Evolutionary conservation across 495 filamentous ascomycete species (phyloP), one percentile per base, ranked within the genome.

Genomic region (Daldinia vernicosa): DNA sequence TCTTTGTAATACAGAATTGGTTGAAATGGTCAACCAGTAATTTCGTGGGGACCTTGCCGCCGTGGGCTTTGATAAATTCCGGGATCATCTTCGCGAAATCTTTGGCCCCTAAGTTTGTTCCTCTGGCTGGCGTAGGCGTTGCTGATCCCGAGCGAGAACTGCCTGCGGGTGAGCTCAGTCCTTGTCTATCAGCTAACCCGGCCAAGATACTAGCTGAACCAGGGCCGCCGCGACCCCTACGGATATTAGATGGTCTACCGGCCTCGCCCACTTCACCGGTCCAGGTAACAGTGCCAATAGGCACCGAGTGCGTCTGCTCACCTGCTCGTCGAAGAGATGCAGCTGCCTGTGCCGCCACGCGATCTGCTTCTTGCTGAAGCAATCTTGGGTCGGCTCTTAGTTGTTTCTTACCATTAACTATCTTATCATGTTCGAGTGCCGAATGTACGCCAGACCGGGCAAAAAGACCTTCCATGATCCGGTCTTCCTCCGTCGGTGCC

Each of bases 241-340:
- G 78, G 19, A 76, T 71, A 28, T 80, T 80, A 11, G 54, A 52
- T 2, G 86, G 86, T 4, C 83, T 77, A 24, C 95, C 95, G 3
- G 88, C 90, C 33, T 89, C 82, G 7, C 95, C 95, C 47, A 90
- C 86, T 62, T 88, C 84, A 9, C 95, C 95, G 0, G 95, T 99
- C 95, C 95, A 99, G 1, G 95, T 98, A 14, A 95, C 91, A 0
- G 91, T 91, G 39, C 95, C 95, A 53, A 95, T 89, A 0, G 91
- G 91, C 1, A 93, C 83, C 3, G 81, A 85, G 22, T 87, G 85
- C 2, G 93, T 93, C 9, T 86, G 84, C 78, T 93, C 88, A 37
- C 87, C 88, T 26, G 93, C 91, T 51, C 87, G 87, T 30, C 89
- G 88, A 3, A 99, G 88, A 67, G 89, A 87, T 39, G 84, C 83